Conservation (phyloP, 345 rosid species). For the Viola odorata region DNA sequence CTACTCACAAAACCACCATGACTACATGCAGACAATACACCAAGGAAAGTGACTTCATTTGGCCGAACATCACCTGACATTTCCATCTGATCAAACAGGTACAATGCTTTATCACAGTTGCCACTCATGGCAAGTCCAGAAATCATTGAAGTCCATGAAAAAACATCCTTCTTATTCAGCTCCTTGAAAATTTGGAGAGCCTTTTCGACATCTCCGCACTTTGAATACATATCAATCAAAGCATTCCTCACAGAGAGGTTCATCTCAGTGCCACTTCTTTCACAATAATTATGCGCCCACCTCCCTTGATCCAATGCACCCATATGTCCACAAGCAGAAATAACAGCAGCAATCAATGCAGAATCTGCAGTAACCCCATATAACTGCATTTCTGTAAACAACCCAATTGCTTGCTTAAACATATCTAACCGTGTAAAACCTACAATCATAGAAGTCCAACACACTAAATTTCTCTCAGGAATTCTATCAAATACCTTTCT, state of each 20-base stretch:
- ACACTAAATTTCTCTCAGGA: slow-evolving; percentile 8
- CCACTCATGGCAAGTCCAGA: slow-evolving; percentile 13
- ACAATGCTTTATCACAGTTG: slow-evolving; percentile 5
- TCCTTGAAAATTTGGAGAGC: slow-evolving; percentile 12
- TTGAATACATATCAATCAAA: slow-evolving; percentile 14
- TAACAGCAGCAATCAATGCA: slow-evolving; percentile 5
- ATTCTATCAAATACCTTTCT: slow-evolving; percentile 11
- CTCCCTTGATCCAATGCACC: slow-evolving; percentile 13
- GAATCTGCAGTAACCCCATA: slow-evolving; percentile 7
- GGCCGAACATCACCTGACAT: slow-evolving; percentile 1
- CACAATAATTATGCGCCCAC: slow-evolving; percentile 10
- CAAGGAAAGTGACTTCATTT: slow-evolving; percentile 13
- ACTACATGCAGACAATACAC: slow-evolving; percentile 16
- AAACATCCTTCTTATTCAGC: slow-evolving; percentile 8
- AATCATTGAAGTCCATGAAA: slow-evolving; percentile 15
- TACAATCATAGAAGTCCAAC: slow-evolving; percentile 15
- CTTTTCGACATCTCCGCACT: slow-evolving; percentile 13
- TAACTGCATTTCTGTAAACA: slow-evolving; percentile 11
- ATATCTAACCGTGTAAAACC: slow-evolving; percentile 9
- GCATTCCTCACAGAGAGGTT: slow-evolving; percentile 14
- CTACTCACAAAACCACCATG: slow-evolving; percentile 8
- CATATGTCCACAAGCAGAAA: slow-evolving; percentile 15
- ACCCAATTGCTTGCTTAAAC: slow-evolving; percentile 9
- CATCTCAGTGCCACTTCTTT: slow-evolving; percentile 6
- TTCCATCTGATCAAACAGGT: slow-evolving; percentile 13